A percentile compares a stretch with the other conserved stretches of the same genome.
Conservation (phyloP, 108 stramenopile species). For the Cylindrotheca fusiformis region DNA sequence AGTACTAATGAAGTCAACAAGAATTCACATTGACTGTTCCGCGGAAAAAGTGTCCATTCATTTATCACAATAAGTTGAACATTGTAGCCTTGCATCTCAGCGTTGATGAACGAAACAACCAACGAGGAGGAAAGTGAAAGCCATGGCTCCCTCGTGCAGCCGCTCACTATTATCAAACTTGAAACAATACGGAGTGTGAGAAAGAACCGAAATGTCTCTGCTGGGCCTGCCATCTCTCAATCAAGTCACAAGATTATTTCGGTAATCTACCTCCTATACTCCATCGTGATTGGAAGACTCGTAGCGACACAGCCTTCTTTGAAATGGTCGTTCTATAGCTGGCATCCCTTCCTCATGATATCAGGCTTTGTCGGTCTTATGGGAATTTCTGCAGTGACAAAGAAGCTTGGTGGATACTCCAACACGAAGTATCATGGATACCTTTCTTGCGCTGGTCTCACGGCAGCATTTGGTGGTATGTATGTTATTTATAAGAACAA, state of each 20-base stretch:
- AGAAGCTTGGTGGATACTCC: constrained; percentile 73
- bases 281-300: constrained; percentile 11
- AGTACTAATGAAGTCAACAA: no score
- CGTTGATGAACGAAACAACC: no score
- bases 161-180: no score
- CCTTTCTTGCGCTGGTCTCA: constrained; percentile 45
- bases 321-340: constrained; percentile 59
- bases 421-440: constrained; percentile 80
- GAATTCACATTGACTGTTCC: no score
- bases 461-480: constrained; percentile 38
- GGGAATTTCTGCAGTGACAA: constrained; percentile 58
- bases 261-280: constrained; percentile 4
- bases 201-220: no score
- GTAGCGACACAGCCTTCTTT: constrained; percentile 48
- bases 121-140: no score
- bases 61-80: no score
- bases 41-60: no score
- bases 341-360: constrained; percentile 78
- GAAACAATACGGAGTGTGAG: no score
- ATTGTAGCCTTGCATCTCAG: no score
- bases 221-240: neutral
- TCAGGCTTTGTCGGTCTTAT: constrained; percentile 64
- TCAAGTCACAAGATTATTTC: neutral
- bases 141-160: no score
- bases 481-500: constrained; percentile 72